Evolutionary conservation across 1,284 basidiomycete genomes (phyloP).

Genomic region (Heliocybe sulcata): DNA sequence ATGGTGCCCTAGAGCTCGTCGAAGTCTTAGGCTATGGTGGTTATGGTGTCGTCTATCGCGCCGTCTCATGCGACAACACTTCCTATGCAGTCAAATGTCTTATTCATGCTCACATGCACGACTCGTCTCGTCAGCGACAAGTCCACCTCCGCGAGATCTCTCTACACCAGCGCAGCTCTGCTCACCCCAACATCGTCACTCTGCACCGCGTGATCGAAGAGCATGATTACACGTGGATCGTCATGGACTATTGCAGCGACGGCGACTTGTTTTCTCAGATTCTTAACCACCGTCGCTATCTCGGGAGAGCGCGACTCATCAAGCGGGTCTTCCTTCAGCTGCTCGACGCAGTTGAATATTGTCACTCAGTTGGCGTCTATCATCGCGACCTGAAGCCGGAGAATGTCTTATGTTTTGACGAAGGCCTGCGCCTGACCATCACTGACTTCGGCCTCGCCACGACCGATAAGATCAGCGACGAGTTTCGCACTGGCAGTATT

Average conservation of each 20-base stretch:
- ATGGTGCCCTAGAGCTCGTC: constrained; percentile 79
- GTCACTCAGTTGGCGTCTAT: constrained; percentile 85
- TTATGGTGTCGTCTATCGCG: constrained; percentile 95
- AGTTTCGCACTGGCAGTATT: constrained; percentile 94
- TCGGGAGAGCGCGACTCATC: constrained; percentile 78
- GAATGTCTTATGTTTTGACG: constrained; percentile 87
- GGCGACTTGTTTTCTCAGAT: constrained; percentile 93
- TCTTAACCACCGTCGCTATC: constrained; percentile 62
- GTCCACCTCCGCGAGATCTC: constrained; percentile 40
- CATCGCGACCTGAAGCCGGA: constrained; percentile 98
- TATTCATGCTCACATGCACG: constrained; percentile 13
- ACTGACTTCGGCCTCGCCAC: constrained; percentile 98
- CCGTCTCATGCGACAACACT: constrained; percentile 48
- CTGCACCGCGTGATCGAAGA: constrained; percentile 57
- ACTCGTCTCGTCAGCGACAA: constrained; percentile 28
- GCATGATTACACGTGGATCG: constrained; percentile 49
- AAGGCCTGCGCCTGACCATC: constrained; percentile 78
- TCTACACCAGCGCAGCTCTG: constrained; percentile 43
- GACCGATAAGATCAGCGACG: constrained; percentile 78
- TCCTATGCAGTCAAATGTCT: constrained; percentile 34
- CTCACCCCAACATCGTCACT: constrained; percentile 44
- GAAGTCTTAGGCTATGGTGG: constrained; percentile 91
- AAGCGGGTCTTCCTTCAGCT: constrained; percentile 88
- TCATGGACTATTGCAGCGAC: constrained; percentile 72
- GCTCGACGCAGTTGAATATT: constrained; percentile 89